Evolutionary conservation across 2,329 filamentous ascomycete species (phyloP), one percentile per base, ranked within the genome.

Genomic region (Xylaria multiplex): DNA sequence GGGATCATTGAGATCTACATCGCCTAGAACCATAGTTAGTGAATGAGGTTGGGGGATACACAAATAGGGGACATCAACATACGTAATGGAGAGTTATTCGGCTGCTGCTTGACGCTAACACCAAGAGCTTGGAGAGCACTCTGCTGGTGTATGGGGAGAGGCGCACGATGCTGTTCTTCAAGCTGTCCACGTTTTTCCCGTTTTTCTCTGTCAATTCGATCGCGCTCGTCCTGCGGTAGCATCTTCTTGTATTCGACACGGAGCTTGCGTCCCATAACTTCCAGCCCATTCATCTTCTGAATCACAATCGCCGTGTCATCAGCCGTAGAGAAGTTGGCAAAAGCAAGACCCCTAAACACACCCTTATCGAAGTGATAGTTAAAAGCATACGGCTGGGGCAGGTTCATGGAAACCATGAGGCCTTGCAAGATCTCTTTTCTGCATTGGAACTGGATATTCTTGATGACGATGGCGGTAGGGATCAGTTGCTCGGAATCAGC

Each of bases 361-460:
- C 96, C 96, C 74, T 97, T 96, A 78, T 99, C 96, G 77, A 99
- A 99, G 80, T 99, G 96, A 76, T 99, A 98, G 84, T 99, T 99
- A 85, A 99, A 99, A 13, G 96, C 96, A 77, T 99, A 99, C 0
- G 96, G 96, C 72, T 98, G 88, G 1, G 96, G 96, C 45, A 99
- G 86, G 71, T 93, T 91, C 86, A 98, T 88, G 22, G 97, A 93
- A 8, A 94, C 92, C 96, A 99, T 99, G 72, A 97, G 86, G 69
- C 90, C 89, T 40, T 97, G 93, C 45, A 99, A 85, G 74, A 95
- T 93, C 80, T 99, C 96, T 81, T 98, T 98, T 79, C 97, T 94
- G 64, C 98, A 93, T 32, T 96, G 96, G 78, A 99, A 99, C 0
- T 96, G 96, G 43, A 99, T 99, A 78, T 99, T 99, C 83, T 99